Base-by-base conservation (phyloP, 257 asterid genomes). In the Solanum boliviense region DNA sequence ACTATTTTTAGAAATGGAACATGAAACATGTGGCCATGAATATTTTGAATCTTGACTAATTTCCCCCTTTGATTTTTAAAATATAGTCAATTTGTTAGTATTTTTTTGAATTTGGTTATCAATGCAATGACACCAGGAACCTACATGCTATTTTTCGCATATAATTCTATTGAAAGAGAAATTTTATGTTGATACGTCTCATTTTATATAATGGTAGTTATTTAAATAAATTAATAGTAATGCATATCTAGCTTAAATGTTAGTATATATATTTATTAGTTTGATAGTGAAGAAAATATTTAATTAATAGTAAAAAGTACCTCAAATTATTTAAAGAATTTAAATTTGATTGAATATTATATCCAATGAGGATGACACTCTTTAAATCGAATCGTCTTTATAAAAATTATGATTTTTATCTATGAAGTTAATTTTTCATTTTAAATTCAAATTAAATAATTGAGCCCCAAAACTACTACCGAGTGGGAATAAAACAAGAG, bases 1-100 rank as follows among this genome's bases (percentile, higher is more conserved):
- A 13, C 20, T 27, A 68, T 29, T 27, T 68, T 3, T 12, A 68
- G 9, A 15, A 79, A 27, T 79, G 84, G 9, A 16, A 79, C 16
- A 79, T 79, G n/a, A 44, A 79, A 79, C 84, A 44, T 79, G 84
- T 79, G 65, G 9, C 32, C 12, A 78, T 7, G n/a, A 29, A 7
- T 78, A 60, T 25, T 46, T 41, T 41, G 65, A 79, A 79, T 79
- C 58, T 79, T 15, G 16, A 44, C 62, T 8, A 25, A 41, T 15
- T 41, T 8, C 4, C 9, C 23, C 13, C 9, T 41, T 67, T 27
- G 15, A 0, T 71, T 31, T 27, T 76, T 76, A 36, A 74, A n/a
- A 38, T 76, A 38, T 23, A n/a, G 84, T 39, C 13, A n/a, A 76
- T 12, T 36, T 74, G 16, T 68, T 29, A 29, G 36, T 68, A 68